Evolutionary conservation across 2,329 filamentous ascomycete species (phyloP), one percentile per base, ranked within the genome.

Genomic region (Fusarium pilosicola): DNA sequence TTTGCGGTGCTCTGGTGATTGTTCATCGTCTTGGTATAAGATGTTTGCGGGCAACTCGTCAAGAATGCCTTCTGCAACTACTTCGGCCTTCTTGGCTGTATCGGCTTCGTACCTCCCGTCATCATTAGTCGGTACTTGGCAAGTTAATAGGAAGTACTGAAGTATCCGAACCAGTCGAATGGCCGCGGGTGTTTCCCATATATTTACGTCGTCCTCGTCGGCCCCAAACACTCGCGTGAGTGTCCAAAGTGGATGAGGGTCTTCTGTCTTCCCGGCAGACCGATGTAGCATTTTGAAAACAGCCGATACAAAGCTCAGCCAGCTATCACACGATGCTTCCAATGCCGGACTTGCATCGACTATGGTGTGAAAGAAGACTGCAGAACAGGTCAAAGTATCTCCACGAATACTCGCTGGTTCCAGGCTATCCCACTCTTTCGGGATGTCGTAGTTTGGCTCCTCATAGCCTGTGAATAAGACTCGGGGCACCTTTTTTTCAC

Each of bases 251-350:
- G 56, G 63, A 20, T 69, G 63, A 1, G 5, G 1, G 12, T 20
- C 22, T 6, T 10, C 6, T 5, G 20, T 20, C 1, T 34, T 6
- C 17, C 17, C 3, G 18, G 15, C 2, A 13, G 22, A 0, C 0
- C 1, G 39, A 2, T 26, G 28, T 32, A 41, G 18, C 38, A 62
- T 41, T 2, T 32, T 18, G n/a, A 62, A 34, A 1, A 69, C 3
- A 22, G 49, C 61, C 6, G 8, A 24, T 3, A 51, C 20, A 18
- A 56, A 68, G 3, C 7, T 11, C 11, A 30, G 3, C 42, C 48
- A 62, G 9, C 18, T 5, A 22, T 56, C 22, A 5, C 12, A 7
- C 18, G 48, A 18, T n/a, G 14, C 26, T 9, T 48, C 18, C 2
- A 32, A 2, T 1, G 32, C 1, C 2, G 13, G 26, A 7, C 32